Base-by-base conservation (phyloP, 495 filamentous ascomycete genomes). In the Aspergillus sclerotiicarbonarius region DNA sequence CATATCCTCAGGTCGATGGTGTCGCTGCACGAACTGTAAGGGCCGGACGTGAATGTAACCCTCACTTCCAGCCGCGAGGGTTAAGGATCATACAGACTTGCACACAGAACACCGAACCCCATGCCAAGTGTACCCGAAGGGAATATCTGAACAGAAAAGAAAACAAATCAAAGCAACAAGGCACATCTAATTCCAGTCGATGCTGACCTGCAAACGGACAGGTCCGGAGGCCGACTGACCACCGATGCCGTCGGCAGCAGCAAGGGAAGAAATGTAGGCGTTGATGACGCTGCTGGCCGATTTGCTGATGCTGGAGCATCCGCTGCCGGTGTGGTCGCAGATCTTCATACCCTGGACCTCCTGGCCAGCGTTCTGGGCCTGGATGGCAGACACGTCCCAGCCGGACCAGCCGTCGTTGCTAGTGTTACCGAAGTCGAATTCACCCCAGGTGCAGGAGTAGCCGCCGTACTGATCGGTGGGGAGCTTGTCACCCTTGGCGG, bases 311-410 rank as follows among this genome's bases (percentile, higher is more conserved):
- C 20, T 48, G 10, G 75, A 78, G 69, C 75, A 78, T 49, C 56
- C 53, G 15, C 32, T 32, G 30, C 62, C 62, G n/a, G n/a, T 15
- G 67, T 69, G 65, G 51, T 62, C 56, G 58, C 75, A 78, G 53
- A 78, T 78, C 49, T 63, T 62, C 75, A 78, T 78, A 54, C 75
- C 75, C 65, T 70, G 69, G 48, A 78, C 64, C 0, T 63, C 60
- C 44, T 59, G 9, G 56, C 62, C 66, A 56, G 64, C 63, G 39
- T 54, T 52, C 61, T 76, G 54, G 43, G 73, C 77, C 50, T 67
- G 62, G 62, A 87, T 84, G 59, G 74, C 77, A 41, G 76, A 76
- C 41, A 85, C 75, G 60, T 84, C 80, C 73, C 82, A 87, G 62
- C 76, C 73, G 50, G 74, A 73, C 62, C 55, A 70, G 45, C 72